Conservation (phyloP, 164 flowering plant genomes). For the Nelumbo lutea region DNA sequence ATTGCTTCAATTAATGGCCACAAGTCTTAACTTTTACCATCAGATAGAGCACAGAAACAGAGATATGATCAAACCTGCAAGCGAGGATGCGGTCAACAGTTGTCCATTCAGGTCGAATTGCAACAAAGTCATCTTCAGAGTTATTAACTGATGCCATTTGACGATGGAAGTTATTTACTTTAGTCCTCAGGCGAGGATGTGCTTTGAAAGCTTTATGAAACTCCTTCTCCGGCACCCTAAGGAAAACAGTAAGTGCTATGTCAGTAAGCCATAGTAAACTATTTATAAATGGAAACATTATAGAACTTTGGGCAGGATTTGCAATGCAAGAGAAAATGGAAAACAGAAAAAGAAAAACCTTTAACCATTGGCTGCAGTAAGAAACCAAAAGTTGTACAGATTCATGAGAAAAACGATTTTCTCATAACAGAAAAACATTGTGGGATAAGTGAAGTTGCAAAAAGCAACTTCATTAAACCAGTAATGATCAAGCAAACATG, state of each 20-base stretch:
- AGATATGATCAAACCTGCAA: slow-evolving; percentile 57
- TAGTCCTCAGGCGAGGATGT: slow-evolving; percentile 74
- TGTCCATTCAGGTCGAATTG: slow-evolving; percentile 95
- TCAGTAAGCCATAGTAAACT: not conserved
- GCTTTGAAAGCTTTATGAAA: slow-evolving; percentile 83
- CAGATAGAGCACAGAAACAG: not conserved
- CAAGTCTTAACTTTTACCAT: not conserved
- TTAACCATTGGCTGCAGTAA: not conserved
- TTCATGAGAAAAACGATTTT: not conserved
- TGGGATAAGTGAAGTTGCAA: not conserved
- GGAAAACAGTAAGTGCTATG: slow-evolving; percentile 3
- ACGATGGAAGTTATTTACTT: slow-evolving; percentile 77
- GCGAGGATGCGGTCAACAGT: slow-evolving; percentile 93
- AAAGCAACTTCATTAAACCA: not conserved
- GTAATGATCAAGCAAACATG: not conserved
- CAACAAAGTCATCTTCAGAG: slow-evolving; percentile 81
- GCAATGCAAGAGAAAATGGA: not conserved
- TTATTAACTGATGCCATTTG: slow-evolving; percentile 55
- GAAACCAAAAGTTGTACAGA: not conserved
- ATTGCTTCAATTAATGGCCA: not conserved
- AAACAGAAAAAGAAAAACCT: not conserved
- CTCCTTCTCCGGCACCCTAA: slow-evolving; percentile 94
- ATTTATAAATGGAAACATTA: too few species aligned
- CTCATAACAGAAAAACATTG: not conserved
- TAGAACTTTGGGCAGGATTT: too few species aligned